Base-by-base conservation (phyloP, 345 rosid species). In the Bretschneidera sinensis region DNA sequence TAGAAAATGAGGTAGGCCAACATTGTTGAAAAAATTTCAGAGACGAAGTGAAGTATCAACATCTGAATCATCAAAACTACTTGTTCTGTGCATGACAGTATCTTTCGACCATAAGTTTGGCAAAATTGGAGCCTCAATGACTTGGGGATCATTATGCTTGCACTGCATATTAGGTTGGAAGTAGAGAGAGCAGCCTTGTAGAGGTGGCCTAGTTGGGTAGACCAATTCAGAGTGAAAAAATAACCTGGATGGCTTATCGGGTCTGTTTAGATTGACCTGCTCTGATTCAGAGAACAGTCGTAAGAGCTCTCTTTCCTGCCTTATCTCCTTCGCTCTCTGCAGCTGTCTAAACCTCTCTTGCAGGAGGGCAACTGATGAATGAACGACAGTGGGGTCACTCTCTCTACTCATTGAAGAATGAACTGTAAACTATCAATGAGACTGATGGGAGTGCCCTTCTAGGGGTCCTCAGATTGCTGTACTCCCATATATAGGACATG, bases 11-110 rank as follows among this genome's bases (percentile, higher is more conserved):
- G 70, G 57, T 54, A 53, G 59, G 64, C 64, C 69, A 51, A 59
- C 68, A 50, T 69, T 76, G 53, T 67, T n/a, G n/a, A n/a, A 72
- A 66, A 62, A 54, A 4, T 23, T 63, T 73, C 66, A 83, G 76
- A 86, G 83, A 72, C 77, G 92, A 60, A 85, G 89, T 73, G 92
- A 86, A 45, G 92, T 83, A 62, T 86, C 92, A 9, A 86, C 76
- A 28, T 81, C 85, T 59, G 68, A 67, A 55, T 69, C 76, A 59
- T 74, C 65, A 21, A 56, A 28, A 61, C 53, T 61, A 20, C 65
- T 61, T 51, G 48, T 11, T 5, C 45, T 35, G 55, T 72, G 54
- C 57, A 35, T 65, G 39, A 57, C 50, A 54, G 47, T 53, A 35
- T 54, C 66, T 5, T 31, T 6, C 2, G 68, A 45, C 63, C 52